A percentile compares a stretch with the other conserved stretches of the same genome.
phyloP scores from a whole-genome alignment of 179 eudicot species.

The Dionaea muscipula region DNA sequence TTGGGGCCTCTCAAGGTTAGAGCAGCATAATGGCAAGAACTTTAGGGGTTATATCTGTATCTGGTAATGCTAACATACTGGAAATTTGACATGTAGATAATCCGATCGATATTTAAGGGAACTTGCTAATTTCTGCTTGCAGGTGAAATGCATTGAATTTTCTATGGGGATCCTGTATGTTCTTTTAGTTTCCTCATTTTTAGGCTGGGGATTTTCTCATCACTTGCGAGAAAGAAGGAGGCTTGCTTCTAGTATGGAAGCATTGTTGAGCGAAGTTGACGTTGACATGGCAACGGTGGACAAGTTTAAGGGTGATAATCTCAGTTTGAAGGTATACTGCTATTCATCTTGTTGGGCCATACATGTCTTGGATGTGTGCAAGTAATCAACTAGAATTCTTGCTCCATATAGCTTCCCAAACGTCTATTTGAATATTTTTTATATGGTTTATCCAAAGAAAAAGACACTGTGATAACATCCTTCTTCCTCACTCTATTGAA shows the following conservation, averaged over 20 bases:
- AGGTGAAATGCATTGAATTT: slow-evolving; percentile 83
- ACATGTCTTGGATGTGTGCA: too few relatives aligned
- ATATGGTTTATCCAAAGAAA: neutral
- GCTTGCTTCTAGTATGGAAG: slow-evolving; percentile 35
- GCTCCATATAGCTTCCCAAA: too few relatives aligned
- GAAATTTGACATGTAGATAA: neutral
- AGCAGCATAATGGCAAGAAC: slow-evolving; percentile 1
- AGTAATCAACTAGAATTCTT: too few relatives aligned
- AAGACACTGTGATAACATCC: too few relatives aligned
- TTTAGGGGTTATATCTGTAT: neutral
- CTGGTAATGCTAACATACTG: neutral
- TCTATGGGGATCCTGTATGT: slow-evolving; percentile 54
- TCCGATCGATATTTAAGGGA: slow-evolving; percentile 8
- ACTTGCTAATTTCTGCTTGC: slow-evolving; percentile 22
- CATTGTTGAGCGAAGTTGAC: slow-evolving; percentile 38
- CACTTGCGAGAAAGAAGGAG: slow-evolving; percentile 32
- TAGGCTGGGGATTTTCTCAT: slow-evolving; percentile 73
- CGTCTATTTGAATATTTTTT: too few relatives aligned
- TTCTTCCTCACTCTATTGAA: too few relatives aligned
- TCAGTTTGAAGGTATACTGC: slow-evolving; percentile 43
- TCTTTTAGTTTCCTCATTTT: slow-evolving; percentile 49
- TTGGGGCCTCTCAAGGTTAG: slow-evolving; percentile 68
- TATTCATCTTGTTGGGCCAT: neutral
- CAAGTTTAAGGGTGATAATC: slow-evolving; percentile 32
- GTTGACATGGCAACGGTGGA: slow-evolving; percentile 27